phyloP scores from a whole-genome alignment of 495 filamentous ascomycete genomes.

The Aspergillus ellipticus region DNA sequence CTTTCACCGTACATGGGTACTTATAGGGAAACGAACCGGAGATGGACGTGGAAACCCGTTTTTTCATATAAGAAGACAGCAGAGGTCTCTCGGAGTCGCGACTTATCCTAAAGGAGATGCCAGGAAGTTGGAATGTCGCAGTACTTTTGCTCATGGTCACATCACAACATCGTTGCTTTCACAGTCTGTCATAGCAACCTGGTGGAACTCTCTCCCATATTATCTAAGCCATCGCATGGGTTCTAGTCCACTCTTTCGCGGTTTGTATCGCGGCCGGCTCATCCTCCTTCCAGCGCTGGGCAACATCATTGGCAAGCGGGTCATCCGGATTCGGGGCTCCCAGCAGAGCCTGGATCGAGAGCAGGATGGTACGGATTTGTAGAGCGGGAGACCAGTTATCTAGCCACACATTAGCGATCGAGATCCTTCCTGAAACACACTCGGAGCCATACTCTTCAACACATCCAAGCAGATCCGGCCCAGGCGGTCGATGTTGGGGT shows the following conservation, averaged over 20 bases:
- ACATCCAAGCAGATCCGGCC: conserved; percentile 97
- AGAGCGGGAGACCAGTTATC: conserved; percentile 99
- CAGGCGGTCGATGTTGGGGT: conserved; percentile 97
- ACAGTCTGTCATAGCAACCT: conserved; percentile 11
- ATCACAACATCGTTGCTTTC: conserved; percentile 21
- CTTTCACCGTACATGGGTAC: conserved; percentile 4
- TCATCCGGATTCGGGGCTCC: conserved; percentile 98
- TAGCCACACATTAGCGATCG: conserved; percentile 32
- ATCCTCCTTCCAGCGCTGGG: conserved; percentile 97
- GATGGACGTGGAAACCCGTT: conserved; percentile 1
- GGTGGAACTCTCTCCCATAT: neutral
- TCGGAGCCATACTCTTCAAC: conserved; percentile 71
- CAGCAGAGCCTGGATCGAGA: conserved; percentile 94
- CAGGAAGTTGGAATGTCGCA: conserved; percentile 5
- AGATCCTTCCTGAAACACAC: neutral
- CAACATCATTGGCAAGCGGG: conserved; percentile 92
- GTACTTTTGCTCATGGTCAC: conserved; percentile 35
- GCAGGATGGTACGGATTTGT: conserved; percentile 94
- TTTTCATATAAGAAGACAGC: conserved; percentile 4
- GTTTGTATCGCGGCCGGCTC: conserved; percentile 87
- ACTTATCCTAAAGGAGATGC: conserved; percentile 8
- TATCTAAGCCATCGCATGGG: conserved; percentile 62
- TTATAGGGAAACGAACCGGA: conserved; percentile 12
- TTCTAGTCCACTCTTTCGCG: conserved; percentile 82
- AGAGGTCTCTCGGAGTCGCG: conserved; percentile 1